phyloP scores from a whole-genome alignment of 1,284 basidiomycete genomes.

The Rhizopogon parksii region DNA sequence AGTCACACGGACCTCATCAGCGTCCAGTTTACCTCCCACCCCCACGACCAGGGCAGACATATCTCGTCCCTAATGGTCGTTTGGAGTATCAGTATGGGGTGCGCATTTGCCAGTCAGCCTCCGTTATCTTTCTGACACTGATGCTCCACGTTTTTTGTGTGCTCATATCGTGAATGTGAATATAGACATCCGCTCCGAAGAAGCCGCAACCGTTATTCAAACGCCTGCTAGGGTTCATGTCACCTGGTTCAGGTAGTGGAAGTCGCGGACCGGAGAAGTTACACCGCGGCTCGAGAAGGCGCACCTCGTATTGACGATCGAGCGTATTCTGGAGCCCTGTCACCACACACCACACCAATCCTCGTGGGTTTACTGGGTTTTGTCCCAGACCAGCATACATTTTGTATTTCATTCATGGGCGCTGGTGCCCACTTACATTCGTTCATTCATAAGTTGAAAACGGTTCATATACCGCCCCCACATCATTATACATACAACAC shows the following conservation, averaged over 20 bases:
- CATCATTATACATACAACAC: background rate
- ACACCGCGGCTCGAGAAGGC: conserved; percentile 12
- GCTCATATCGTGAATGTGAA: conserved; percentile 5
- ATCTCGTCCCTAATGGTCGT: conserved; percentile 2
- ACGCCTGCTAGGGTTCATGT: conserved; percentile 26
- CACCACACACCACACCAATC: background rate
- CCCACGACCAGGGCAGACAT: conserved; percentile 19
- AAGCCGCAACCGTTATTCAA: conserved; percentile 28
- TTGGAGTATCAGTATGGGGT: conserved; percentile 27
- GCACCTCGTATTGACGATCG: conserved; percentile 15
- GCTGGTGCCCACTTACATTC: background rate
- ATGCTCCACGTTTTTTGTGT: conserved; percentile 9
- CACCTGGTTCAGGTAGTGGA: conserved; percentile 23
- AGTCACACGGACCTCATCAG: conserved; percentile 13
- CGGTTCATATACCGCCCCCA: background rate
- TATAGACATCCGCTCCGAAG: conserved; percentile 26
- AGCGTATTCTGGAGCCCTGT: background rate
- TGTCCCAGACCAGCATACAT: background rate
- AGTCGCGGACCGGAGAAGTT: conserved; percentile 19
- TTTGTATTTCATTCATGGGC: background rate
- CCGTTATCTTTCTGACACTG: conserved; percentile 12
- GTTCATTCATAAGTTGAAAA: background rate
- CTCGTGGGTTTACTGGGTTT: background rate
- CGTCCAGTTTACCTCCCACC: conserved; percentile 17
- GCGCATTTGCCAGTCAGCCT: conserved; percentile 13